phyloP scores from a whole-genome alignment of 148 eudicot genomes.

The Rhododendron molle region DNA sequence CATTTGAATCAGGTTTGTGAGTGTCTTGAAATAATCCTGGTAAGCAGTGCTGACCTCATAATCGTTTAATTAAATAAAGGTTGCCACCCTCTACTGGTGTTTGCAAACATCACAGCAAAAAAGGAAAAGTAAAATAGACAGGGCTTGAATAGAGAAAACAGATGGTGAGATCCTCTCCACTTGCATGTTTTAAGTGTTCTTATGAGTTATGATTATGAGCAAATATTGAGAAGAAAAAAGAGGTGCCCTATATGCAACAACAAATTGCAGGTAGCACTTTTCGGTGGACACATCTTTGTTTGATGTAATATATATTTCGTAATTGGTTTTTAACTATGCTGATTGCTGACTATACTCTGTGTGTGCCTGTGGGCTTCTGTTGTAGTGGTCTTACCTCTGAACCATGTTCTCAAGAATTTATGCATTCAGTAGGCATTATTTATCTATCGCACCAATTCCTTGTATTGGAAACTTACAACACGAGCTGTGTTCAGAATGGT shows the following conservation, averaged over 20 bases:
- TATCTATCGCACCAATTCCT: neutral
- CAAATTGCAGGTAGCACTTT: neutral
- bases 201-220: neutral
- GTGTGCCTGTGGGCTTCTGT: neutral
- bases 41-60: neutral
- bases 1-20: neutral
- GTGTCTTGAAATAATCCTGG: neutral
- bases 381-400: neutral
- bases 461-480: slow-evolving; percentile 5
- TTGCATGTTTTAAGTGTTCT: neutral
- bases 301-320: neutral
- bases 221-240: neutral
- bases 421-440: neutral
- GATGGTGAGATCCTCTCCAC: neutral
- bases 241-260: neutral
- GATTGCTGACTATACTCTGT: neutral
- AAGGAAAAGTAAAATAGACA: neutral
- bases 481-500: slow-evolving; percentile 34
- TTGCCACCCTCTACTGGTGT: neutral
- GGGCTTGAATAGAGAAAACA: neutral
- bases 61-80: neutral
- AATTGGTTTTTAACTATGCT: neutral
- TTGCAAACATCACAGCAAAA: neutral
- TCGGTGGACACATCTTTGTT: neutral
- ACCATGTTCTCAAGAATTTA: neutral